Conservation (phyloP, 1,284 basidiomycete genomes). For the Tilletia setariae region DNA sequence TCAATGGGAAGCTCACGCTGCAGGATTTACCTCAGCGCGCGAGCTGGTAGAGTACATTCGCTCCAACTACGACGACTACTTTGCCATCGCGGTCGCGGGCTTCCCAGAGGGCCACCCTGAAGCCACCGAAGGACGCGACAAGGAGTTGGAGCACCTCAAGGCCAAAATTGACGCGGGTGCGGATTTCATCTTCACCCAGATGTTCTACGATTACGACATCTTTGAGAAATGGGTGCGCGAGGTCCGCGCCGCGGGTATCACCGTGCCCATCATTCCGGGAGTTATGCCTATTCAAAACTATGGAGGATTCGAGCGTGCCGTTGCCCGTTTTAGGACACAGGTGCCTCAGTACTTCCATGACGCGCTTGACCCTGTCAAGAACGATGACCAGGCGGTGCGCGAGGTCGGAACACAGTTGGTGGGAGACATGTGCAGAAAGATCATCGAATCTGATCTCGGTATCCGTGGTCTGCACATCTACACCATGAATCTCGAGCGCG, state of each 20-base stretch:
- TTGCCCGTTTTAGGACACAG: constrained; percentile 75
- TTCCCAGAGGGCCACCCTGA: constrained; percentile 66
- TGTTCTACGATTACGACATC: constrained; percentile 86
- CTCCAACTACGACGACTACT: constrained; percentile 50
- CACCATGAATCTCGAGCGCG: constrained; percentile 54
- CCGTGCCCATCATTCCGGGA: constrained; percentile 88
- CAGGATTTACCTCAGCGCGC: constrained; percentile 47
- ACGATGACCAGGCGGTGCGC: constrained; percentile 52
- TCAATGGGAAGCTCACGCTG: constrained; percentile 59
- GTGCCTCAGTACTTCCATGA: constrained; percentile 80
- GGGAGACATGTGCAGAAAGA: constrained; percentile 52
- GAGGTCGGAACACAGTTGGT: constrained; percentile 42
- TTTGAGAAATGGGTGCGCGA: constrained; percentile 81
- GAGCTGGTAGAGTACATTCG: constrained; percentile 53
- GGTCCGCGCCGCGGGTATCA: constrained; percentile 64
- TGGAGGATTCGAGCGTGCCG: constrained; percentile 91
- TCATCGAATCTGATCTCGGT: constrained; percentile 39
- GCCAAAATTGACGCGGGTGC: constrained; percentile 82
- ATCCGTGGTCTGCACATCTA: constrained; percentile 53
- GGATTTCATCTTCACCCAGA: constrained; percentile 88
- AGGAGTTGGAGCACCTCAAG: constrained; percentile 80
- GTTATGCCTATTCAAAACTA: constrained; percentile 98
- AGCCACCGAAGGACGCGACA: constrained; percentile 53
- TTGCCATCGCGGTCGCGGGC: constrained; percentile 52
- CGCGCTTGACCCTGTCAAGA: constrained; percentile 82